Conservation (phyloP, 306 rosid species). For the Castanea crenata region DNA sequence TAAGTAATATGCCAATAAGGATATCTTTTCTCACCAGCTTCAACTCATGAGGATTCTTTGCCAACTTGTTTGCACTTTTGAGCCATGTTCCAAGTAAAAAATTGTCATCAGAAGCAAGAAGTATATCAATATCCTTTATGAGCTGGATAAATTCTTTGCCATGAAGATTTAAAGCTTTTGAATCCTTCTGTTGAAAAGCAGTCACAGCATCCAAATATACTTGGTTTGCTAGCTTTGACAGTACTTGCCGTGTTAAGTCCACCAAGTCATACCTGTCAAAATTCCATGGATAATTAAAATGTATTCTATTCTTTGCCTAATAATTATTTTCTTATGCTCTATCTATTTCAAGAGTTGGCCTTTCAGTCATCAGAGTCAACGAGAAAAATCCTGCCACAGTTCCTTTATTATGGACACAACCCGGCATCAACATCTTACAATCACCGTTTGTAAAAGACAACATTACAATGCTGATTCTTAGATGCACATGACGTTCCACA, state of each 20-base stretch:
- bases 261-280: constrained; percentile 86
- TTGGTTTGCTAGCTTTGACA: constrained; percentile 82
- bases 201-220: constrained; percentile 58
- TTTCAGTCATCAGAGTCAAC: background rate
- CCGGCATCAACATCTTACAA: background rate
- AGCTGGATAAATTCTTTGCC: constrained; percentile 65
- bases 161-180: constrained; percentile 43
- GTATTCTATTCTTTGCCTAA: background rate
- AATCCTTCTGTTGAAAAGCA: constrained; percentile 56
- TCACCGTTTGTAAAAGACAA: background rate
- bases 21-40: constrained; percentile 52
- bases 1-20: background rate
- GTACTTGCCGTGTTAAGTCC: constrained; percentile 86
- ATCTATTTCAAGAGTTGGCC: background rate
- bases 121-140: constrained; percentile 67
- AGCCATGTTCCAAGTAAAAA: constrained; percentile 96
- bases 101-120: constrained; percentile 83
- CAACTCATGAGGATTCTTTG: constrained; percentile 54
- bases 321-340: background rate
- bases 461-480: background rate
- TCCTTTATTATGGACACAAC: background rate
- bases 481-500: background rate
- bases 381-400: background rate
- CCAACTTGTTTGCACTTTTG: constrained; percentile 72
- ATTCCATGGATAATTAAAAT: constrained; percentile 13